Evolutionary conservation across 179 eudicot species (phyloP), one percentile per base, ranked within the genome.

Genomic region (Silene coronaria): DNA sequence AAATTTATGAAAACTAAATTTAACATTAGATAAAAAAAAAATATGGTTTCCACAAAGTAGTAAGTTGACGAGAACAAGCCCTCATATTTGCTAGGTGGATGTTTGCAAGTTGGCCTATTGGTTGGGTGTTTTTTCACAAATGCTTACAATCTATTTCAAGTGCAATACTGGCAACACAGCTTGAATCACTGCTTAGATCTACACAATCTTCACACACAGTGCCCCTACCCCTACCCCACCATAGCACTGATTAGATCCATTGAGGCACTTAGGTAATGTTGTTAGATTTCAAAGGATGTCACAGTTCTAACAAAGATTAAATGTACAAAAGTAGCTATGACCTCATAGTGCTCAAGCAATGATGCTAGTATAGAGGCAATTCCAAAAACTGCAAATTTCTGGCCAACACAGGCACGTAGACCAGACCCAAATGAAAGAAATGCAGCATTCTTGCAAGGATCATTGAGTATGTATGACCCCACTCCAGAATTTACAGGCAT

Each of bases 371-470:
- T 59, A 23, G 89, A 72, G n/a, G 91, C 85, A 48, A 86, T 70
- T 55, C 81, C 89, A 69, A 79, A 81, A 76, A 86, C 67, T 22
- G 83, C 83, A 62, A 86, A 75, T 73, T 80, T 84, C 78, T 88
- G 84, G 67, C 91, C 91, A 57, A 84, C 79, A 55, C 91, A 88
- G 67, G 86, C 84, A 70, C 89, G 87, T 32, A 79, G 67, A 73
- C 87, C 87, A 77, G 85, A 84, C 72, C 91, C 91, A 74, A 88
- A 86, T 12, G 91, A 82, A 61, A 88, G 84, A 81, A 77, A 88
- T 62, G 86, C 84, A 68, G 80, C 74, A 73, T 79, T 82, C 81
- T 81, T 78, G 61, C 60, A 57, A 46, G 85, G 84, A 34, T 84
- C 84, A 32, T 64, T 76, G 45, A 84, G 53, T 59, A 75, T 46